phyloP scores from a whole-genome alignment of 106 monocot genomes.

The Hemerocallis citrina region DNA sequence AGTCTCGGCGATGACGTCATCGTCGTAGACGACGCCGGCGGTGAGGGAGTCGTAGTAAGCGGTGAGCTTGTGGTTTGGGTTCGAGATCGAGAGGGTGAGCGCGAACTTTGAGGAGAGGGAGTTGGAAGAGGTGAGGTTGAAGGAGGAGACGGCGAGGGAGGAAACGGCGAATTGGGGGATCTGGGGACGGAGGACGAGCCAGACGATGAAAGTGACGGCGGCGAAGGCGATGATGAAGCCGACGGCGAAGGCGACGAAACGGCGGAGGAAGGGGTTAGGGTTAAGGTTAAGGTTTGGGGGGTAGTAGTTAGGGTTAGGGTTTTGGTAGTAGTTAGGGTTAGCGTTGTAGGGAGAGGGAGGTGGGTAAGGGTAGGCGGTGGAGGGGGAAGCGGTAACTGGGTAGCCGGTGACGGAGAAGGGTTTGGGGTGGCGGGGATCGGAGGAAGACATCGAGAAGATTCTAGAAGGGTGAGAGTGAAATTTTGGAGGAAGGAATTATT shows the following conservation, averaged over 20 bases:
- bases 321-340: neutral
- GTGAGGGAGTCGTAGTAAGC: neutral
- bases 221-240: neutral
- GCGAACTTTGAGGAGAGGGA: neutral
- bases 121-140: neutral
- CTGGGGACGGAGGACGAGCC: slow-evolving; percentile 18
- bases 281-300: neutral
- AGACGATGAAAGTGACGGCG: slow-evolving; percentile 17
- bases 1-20: neutral
- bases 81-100: neutral
- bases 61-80: slow-evolving; percentile 5
- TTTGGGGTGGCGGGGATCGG: slow-evolving; percentile 5
- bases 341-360: neutral
- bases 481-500: too few species aligned
- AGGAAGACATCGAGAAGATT: too few species aligned
- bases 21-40: neutral
- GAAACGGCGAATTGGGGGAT: slow-evolving; percentile 4
- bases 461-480: too few species aligned
- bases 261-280: neutral
- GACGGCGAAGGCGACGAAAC: neutral
- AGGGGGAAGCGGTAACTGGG: neutral
- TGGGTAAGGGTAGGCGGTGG: neutral
- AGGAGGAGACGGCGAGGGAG: neutral
- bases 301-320: slow-evolving; percentile 5
- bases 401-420: slow-evolving; percentile 5